Conservation (phyloP, 1,284 basidiomycete genomes). For the Pseudozyma sp. region DNA sequence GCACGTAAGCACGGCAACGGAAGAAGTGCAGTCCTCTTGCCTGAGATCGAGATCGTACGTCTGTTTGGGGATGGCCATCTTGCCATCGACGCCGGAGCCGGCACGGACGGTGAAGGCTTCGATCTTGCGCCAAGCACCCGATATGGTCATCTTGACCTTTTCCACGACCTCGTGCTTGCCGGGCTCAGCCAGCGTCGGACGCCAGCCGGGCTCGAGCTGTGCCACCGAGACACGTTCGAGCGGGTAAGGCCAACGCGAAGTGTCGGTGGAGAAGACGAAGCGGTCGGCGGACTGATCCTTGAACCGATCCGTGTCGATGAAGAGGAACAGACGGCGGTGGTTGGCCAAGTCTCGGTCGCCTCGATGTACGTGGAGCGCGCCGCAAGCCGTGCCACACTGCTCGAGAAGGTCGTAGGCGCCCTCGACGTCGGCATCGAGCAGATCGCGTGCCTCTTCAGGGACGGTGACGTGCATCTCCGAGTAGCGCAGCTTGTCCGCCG, state of each 20-base stretch:
- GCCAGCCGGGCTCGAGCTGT: constrained; percentile 48
- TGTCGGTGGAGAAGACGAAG: constrained; percentile 57
- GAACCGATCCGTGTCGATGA: constrained; percentile 57
- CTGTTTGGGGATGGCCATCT: constrained; percentile 34
- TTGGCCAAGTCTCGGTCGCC: constrained; percentile 71
- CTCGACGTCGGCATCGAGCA: constrained; percentile 83
- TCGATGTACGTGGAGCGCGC: constrained; percentile 81
- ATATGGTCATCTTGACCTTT: constrained; percentile 42
- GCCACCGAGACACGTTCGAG: constrained; percentile 49
- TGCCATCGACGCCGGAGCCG: constrained; percentile 28
- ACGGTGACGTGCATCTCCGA: constrained; percentile 77
- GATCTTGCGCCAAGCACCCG: constrained; percentile 43
- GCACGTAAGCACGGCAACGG: constrained; percentile 46
- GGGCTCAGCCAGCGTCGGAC: constrained; percentile 32
- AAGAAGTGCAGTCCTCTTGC: constrained; percentile 38
- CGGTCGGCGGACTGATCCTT: constrained; percentile 46
- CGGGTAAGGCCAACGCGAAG: constrained; percentile 53
- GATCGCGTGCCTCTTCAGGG: constrained; percentile 71
- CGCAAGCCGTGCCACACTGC: constrained; percentile 88
- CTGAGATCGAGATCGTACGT: constrained; percentile 38
- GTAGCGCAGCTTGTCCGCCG: constrained; percentile 78
- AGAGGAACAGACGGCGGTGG: constrained; percentile 60
- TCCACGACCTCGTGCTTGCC: constrained; percentile 29
- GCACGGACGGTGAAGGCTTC: constrained; percentile 25
- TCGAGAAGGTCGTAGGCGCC: constrained; percentile 83